Evolutionary conservation across 345 rosid genomes (phyloP).

Genomic region (Garcia nutans): DNA sequence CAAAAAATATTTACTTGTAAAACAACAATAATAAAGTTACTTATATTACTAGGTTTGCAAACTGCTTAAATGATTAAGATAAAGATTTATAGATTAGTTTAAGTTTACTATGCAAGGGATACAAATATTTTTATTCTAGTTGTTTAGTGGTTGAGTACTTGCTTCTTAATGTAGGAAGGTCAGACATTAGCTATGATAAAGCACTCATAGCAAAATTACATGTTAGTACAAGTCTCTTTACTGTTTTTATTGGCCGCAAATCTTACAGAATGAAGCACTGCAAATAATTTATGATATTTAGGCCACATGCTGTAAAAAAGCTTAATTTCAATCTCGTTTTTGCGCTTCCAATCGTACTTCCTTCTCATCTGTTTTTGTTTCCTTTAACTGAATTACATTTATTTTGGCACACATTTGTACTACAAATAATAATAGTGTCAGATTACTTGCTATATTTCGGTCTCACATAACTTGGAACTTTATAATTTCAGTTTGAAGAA

Average conservation of each 20-base stretch:
- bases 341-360: not conserved
- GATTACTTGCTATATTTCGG: not conserved
- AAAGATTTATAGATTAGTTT: too few species aligned
- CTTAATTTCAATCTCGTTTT: not conserved
- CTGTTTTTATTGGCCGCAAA: not conserved
- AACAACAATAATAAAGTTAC: too few species aligned
- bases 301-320: not conserved
- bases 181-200: too few species aligned
- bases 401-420: not conserved
- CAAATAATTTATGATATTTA: not conserved
- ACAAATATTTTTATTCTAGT: too few species aligned
- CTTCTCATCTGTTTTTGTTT: not conserved
- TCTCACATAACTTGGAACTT: not conserved
- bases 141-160: too few species aligned
- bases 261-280: not conserved
- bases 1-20: too few species aligned
- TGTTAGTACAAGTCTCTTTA: not conserved
- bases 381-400: not conserved
- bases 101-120: too few species aligned
- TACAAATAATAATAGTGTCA: not conserved
- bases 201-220: conserved; percentile 10
- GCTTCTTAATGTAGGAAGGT: too few species aligned
- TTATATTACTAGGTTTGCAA: too few species aligned
- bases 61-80: too few species aligned
- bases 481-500: too few species aligned